Evolutionary conservation across 805 yeast genomes (phyloP), one percentile per base, ranked within the genome.

Genomic region (Zygosaccharomyces siamensis): DNA sequence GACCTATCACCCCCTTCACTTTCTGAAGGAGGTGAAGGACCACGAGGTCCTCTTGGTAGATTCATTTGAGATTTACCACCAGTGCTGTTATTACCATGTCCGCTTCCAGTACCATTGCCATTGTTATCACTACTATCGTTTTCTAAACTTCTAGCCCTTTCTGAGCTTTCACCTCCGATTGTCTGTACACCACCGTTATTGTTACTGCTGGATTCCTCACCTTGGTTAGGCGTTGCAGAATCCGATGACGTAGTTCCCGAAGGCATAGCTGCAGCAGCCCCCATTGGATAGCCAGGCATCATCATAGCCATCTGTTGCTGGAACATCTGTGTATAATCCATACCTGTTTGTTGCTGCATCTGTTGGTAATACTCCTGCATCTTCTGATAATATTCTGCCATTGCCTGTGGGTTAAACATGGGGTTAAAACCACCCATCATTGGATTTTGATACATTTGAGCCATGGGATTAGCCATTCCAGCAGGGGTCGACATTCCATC

Each of bases 351-450:
- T 48, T 63, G 68, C 39, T 64, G 69, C 57, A 59, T 55, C 45
- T 66, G 71, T 46, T 63, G 61, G 49, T 60, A 61, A 54, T 78
- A 78, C 55, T 75, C 79, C 61, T 77, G 81, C 79, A 79, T 75
- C 62, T 78, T 74, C 62, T 77, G 79, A 74, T 81, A 78, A 60
- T 82, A 82, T 51, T 80, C 84, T 45, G 75, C 79, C 77, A 80
- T 76, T 71, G 78, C 78, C 55, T 80, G 84, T 8, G 83, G 73
- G 44, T 66, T 62, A 52, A 63, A 63, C 68, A 63, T 63, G 33
- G 61, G 66, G 28, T 61, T 63, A 41, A 61, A 62, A 11, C 69
- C 71, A 43, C 62, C 67, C 65, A 60, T 61, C 66, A 62, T 63
- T 54, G 58, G 64, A 41, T 58, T 61, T 58, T 66, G 70, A 48